Base-by-base conservation (phyloP, 768 basidiomycete species). In the Tulasnella sp. region DNA sequence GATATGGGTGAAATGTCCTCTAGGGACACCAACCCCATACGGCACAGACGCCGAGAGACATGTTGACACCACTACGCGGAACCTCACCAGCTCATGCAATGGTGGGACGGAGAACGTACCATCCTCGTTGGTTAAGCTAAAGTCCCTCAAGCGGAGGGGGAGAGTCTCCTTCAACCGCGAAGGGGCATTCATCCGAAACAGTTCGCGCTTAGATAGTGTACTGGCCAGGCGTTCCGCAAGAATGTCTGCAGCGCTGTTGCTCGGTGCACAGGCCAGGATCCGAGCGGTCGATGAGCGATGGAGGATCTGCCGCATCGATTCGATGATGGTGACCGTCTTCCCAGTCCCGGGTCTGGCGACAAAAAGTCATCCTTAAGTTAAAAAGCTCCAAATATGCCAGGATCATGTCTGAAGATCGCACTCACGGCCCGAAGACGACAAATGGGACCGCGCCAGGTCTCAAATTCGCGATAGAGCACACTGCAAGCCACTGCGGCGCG, bases 261-360 rank as follows among this genome's bases (percentile, higher is more conserved):
- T 82, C 0, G 83, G 83, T 0, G 83, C 81, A 62, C 82, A 84
- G 0, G 79, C 82, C 1, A 85, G 73, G 59, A 85, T 76, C 30
- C 72, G 73, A 1, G 74, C 73, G 4, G 71, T 42, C 0, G 75
- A 72, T 62, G 80, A 65, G 8, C 60, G 60, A 15, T 62, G 65
- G 4, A 83, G 69, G 2, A 84, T 64, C 64, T 85, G 83, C 3
- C 68, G 71, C 42, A 84, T 83, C 1, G 79, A 76, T 65, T 85
- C 83, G 1, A 83, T 77, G 1, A 81, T 72, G 0, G 82, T 84
- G 24, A 83, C 74, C 0, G 83, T 84, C 67, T 85, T 85, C 0
- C 83, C 83, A 0, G 83, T 84, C 8, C 80, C 80, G 1, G 80
- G 80, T 1, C 80, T 81, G 49, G 8, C 41, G 4, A 25, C 12